Evolutionary conservation across 1,139 yeast species (phyloP).

Genomic region (Barnettozyma hawaiiensis): DNA sequence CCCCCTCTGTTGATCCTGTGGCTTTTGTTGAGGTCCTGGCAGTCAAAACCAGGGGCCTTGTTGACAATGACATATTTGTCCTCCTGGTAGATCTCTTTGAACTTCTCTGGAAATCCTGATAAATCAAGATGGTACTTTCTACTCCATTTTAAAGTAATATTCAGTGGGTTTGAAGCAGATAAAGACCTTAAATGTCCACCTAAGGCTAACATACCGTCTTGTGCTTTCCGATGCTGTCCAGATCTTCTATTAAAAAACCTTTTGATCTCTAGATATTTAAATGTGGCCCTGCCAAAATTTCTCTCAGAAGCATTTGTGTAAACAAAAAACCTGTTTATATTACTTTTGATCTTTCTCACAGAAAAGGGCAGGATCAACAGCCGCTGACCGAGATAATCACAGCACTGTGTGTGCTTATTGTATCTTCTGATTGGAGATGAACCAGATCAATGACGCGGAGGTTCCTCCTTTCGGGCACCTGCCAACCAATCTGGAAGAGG

Average conservation of each 20-base stretch:
- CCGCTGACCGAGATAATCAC: not conserved
- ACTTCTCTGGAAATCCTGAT: conserved; percentile 2
- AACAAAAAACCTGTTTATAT: too few species aligned
- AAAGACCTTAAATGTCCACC: not conserved
- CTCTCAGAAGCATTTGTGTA: not conserved
- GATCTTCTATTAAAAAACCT: too few species aligned
- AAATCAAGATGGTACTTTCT: conserved; percentile 2
- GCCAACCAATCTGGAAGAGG: conserved; percentile 23
- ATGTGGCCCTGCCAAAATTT: not conserved
- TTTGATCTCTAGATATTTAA: not conserved
- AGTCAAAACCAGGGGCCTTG: conserved; percentile 18
- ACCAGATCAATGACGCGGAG: not conserved
- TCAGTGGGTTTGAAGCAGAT: not conserved
- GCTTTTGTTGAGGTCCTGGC: conserved; percentile 15
- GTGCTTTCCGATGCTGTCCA: too few species aligned
- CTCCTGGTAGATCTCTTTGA: conserved; percentile 12
- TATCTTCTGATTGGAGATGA: not conserved
- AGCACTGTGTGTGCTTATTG: not conserved
- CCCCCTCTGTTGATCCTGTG: not conserved
- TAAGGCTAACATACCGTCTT: not conserved
- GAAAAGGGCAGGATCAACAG: not conserved
- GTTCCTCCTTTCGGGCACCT: conserved; percentile 7
- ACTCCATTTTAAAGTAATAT: not conserved
- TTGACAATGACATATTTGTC: conserved; percentile 18
- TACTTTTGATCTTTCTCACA: not conserved